Base-by-base conservation (phyloP, 2,329 filamentous ascomycete species). In the Alternaria metachromatica region DNA sequence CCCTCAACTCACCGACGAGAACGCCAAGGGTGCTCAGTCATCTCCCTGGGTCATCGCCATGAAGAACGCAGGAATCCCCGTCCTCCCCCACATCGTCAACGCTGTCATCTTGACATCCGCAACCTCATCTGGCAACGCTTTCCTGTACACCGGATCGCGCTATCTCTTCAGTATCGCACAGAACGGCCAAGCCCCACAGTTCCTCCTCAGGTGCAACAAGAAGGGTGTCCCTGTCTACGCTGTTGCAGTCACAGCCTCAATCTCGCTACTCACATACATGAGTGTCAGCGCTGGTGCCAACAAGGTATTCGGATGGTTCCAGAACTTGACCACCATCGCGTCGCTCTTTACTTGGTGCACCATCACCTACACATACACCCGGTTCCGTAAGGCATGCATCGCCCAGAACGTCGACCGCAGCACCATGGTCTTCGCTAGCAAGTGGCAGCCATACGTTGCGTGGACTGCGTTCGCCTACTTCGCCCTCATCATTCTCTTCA, bases 61-160 rank as follows among this genome's bases (percentile, higher is more conserved):
- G 41, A 84, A 86, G 11, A 86, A 87, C 28, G 91, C 91, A 3
- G 88, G 89, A 0, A 89, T 94, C 61, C 84, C 83, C 5, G 89
- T 86, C 7, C 86, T 94, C 5, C 89, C 90, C 0, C 88, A 88
- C 6, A 87, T 94, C 58, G 89, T 94, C 79, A 95, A 95, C 76
- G 91, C 90, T 37, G 84, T 94, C 25, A 89, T 94, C 69, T 84
- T 94, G 68, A 92, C 89, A 0, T 91, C 89, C 0, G 90, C 89
- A 0, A 90, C 88, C 80, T 92, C 90, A 0, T 85, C 90, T 0
- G 88, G 87, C 0, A 93, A 93, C 69, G 88, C 90, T 68, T 87
- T 86, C 72, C 82, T 94, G 56, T 84, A 85, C 71, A 82, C 83
- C 3, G 84, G 83, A 11, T 86, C 84, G 7, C 82, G 86, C 64